phyloP scores from a whole-genome alignment of 306 rosid species.

The Neltuma alba region DNA sequence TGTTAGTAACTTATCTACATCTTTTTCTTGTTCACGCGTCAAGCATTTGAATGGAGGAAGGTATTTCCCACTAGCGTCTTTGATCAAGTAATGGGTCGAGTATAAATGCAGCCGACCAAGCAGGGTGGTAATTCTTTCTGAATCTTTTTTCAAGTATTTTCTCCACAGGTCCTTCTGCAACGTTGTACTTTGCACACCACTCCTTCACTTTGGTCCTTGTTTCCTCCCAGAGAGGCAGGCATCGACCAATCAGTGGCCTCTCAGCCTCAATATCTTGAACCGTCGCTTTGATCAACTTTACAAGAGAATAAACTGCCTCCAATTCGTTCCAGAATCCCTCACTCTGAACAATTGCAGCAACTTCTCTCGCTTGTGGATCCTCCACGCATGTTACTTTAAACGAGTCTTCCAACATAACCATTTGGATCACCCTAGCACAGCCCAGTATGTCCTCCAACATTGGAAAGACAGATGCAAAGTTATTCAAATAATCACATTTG shows the following conservation, averaged over 20 bases:
- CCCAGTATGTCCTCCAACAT: slow-evolving; percentile 81
- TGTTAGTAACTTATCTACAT: slow-evolving; percentile 84
- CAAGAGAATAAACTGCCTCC: slow-evolving; percentile 85
- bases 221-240: slow-evolving; percentile 96
- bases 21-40: slow-evolving; percentile 90
- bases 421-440: slow-evolving; percentile 72
- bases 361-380: slow-evolving; percentile 71
- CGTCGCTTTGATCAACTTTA: slow-evolving; percentile 70
- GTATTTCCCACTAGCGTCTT: slow-evolving; percentile 84
- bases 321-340: slow-evolving; percentile 85
- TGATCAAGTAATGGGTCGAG: slow-evolving; percentile 91
- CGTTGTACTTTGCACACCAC: slow-evolving; percentile 77
- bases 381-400: slow-evolving; percentile 65
- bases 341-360: slow-evolving; percentile 66
- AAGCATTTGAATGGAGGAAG: slow-evolving; percentile 92
- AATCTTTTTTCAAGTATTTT: slow-evolving; percentile 74
- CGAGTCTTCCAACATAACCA: slow-evolving; percentile 74
- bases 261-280: slow-evolving; percentile 84
- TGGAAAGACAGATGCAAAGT: slow-evolving; percentile 67
- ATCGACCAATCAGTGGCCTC: slow-evolving; percentile 86
- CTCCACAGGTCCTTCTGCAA: slow-evolving; percentile 70
- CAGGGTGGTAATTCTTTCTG: slow-evolving; percentile 84
- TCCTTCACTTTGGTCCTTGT: slow-evolving; percentile 77
- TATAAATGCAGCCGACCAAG: slow-evolving; percentile 96
- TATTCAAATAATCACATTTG: slow-evolving; percentile 67